phyloP scores from a whole-genome alignment of 345 rosid genomes.

The Boechera divaricarpa region DNA sequence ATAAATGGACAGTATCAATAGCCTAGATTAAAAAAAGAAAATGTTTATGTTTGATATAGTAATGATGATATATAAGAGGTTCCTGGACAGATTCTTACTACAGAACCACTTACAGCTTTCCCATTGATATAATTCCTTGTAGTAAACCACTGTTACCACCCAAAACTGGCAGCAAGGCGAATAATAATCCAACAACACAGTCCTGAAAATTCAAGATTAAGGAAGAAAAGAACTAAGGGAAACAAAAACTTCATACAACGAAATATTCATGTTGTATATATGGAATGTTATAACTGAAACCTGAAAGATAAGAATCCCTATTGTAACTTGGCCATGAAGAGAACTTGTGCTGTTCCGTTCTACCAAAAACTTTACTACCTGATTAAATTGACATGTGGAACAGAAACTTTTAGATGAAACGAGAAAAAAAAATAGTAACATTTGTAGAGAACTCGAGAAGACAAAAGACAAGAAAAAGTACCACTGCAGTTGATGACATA shows the following conservation, averaged over 20 bases:
- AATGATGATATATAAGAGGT: constrained; percentile 19
- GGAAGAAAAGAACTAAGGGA: constrained; percentile 32
- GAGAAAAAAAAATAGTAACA: constrained; percentile 17
- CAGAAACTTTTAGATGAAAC: constrained; percentile 20
- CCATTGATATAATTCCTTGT: constrained; percentile 91
- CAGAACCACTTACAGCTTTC: constrained; percentile 75
- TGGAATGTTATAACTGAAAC: constrained; percentile 46
- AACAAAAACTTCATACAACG: constrained; percentile 17
- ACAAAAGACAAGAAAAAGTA: constrained; percentile 52
- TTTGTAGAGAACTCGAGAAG: constrained; percentile 3
- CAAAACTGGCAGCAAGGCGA: constrained; percentile 95
- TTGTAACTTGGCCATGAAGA: constrained; percentile 97
- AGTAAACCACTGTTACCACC: constrained; percentile 90
- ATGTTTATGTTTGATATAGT: constrained; percentile 8
- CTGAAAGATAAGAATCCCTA: constrained; percentile 98
- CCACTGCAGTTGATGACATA: constrained; percentile 99
- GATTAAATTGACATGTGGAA: constrained; percentile 38
- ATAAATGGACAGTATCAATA: constrained; percentile 76
- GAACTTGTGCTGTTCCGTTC: constrained; percentile 75
- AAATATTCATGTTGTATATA: constrained; percentile 10
- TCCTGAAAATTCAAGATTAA: constrained; percentile 59
- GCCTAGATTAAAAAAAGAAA: constrained; percentile 54
- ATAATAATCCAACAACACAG: constrained; percentile 93
- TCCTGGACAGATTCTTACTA: background rate
- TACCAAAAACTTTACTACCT: constrained; percentile 95